Evolutionary conservation across 2,329 filamentous ascomycete species (phyloP), one percentile per base, ranked within the genome.

Genomic region (Aspergillus unguis): DNA sequence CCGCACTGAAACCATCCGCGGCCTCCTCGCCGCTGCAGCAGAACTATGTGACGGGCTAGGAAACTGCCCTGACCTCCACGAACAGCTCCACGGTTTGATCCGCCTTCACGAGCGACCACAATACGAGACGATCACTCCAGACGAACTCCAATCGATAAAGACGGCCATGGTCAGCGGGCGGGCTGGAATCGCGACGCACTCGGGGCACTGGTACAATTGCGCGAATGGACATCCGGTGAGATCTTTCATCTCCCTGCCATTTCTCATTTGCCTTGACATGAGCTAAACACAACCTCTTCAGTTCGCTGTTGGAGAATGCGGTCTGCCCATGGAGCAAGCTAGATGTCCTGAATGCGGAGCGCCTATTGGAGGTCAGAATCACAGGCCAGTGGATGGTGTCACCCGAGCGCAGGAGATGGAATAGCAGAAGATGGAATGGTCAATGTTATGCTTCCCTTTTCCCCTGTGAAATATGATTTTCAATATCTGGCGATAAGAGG

Each of bases 261-360:
- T 35, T 6, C 37, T 27, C n/a, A 31, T 35, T 48, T 48, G 33
- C 41, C 26, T 42, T 33, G n/a, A 44, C 28, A 38, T 38, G 25
- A 26, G 35, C 37, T 48, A 32, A 38, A 38, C 7, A 31, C 23
- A 1, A 33, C 28, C 27, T 41, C 17, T 25, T 2, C 41, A 49
- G 46, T 49, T 49, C 17, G 46, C 46, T 27, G n/a, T 49, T 26
- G 37, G 46, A 42, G 46, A 49, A 25, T 49, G 46, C n/a, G 46
- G 46, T 27, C n/a, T 49, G 37, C 46, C 46, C 2, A 49, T 49
- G 37, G 27, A 49, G 29, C 46, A 42, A 33, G 46, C 46, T 25
- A 40, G 37, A 23, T 49, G 46, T 42, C 46, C 46, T 32, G 46
- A 49, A 35, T 49, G 46, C 31, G 46, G 46, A 27, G 46, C 46